phyloP scores from a whole-genome alignment of 176 grass and related monocot genomes.

The Canna indica region DNA sequence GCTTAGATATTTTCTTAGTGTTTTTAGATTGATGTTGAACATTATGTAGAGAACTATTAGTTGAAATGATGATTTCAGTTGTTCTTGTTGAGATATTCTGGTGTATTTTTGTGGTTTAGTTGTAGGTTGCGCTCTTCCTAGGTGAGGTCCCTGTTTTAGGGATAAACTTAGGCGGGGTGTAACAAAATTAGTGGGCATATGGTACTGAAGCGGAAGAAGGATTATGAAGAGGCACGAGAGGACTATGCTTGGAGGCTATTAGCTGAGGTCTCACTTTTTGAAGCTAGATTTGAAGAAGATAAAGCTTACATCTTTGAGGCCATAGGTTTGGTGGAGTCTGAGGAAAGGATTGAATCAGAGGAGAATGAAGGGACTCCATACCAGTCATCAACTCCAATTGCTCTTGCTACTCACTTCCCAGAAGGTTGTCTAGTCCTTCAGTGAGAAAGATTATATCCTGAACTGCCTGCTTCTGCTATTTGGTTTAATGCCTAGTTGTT shows the following conservation, averaged over 20 bases:
- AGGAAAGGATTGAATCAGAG: conserved; percentile 13
- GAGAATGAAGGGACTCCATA: conserved; percentile 26
- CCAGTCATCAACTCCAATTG: not conserved
- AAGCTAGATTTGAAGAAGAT: conserved; percentile 85
- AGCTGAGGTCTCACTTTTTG: conserved; percentile 77
- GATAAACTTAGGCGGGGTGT: no score
- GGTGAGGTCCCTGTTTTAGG: no score
- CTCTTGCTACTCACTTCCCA: conserved; percentile 23
- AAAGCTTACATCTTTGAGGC: conserved; percentile 74
- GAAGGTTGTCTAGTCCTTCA: conserved; percentile 80
- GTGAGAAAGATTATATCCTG: conserved; percentile 22
- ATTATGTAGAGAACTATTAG: no score
- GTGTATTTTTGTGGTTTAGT: no score
- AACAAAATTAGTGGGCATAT: conserved; percentile 99
- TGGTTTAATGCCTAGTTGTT: not conserved
- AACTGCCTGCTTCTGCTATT: not conserved
- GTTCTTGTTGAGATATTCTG: no score
- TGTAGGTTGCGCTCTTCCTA: no score
- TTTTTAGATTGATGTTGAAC: no score
- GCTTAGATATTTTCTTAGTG: no score
- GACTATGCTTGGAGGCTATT: conserved; percentile 70
- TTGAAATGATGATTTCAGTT: no score
- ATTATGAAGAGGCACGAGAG: conserved; percentile 83
- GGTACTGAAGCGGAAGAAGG: conserved; percentile 67
- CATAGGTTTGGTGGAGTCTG: conserved; percentile 34